Evolutionary conservation across 805 yeast genomes (phyloP), one percentile per base, ranked within the genome.

Genomic region (Ogataea siamensis): DNA sequence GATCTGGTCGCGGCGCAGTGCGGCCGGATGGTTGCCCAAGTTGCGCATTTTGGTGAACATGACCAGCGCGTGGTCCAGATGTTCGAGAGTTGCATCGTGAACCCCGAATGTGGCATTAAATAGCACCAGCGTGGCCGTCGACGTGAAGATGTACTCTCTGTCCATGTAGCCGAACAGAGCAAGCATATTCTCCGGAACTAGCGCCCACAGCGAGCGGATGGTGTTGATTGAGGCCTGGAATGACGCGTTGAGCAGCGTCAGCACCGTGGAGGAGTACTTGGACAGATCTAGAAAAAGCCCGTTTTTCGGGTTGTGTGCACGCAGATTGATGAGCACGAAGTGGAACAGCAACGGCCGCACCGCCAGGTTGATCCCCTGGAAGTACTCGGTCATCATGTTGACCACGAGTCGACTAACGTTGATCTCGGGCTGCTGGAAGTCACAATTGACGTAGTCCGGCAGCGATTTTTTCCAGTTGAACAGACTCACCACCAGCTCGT

Each of bases 91-190:
- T 19, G 84, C 86, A 17, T 82, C 86, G 54, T 83, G 87, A 5
- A 83, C 82, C 6, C 94, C 94, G 63, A 84, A 84, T 0, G 93
- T 81, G 1, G 87, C 80, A 55, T 81, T 84, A 57, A 83, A 83
- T 28, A 84, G 64, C 11, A 83, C 76, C 32, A 83, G 62, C 0
- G 93, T 83, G 5, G 85, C 83, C 3, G 89, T 78, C 0, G 89
- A 76, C 0, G 88, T 83, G 57, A 83, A 84, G 16, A 84, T 63
- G 54, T 84, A 84, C 53, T 84, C 94, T 50, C 94, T 68, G 55
- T 84, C 94, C 91, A 84, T 83, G 68, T 86, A 84, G 2, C 94
- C 93, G 62, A 84, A 84, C 29, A 83, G 60, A 0, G 94, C 91
- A n/a, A 84, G 80, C 87, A 82, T 81, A 47, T 82, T 83, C 40